Conservation (phyloP, 331 rosid species). For the Acacia pycnantha region DNA sequence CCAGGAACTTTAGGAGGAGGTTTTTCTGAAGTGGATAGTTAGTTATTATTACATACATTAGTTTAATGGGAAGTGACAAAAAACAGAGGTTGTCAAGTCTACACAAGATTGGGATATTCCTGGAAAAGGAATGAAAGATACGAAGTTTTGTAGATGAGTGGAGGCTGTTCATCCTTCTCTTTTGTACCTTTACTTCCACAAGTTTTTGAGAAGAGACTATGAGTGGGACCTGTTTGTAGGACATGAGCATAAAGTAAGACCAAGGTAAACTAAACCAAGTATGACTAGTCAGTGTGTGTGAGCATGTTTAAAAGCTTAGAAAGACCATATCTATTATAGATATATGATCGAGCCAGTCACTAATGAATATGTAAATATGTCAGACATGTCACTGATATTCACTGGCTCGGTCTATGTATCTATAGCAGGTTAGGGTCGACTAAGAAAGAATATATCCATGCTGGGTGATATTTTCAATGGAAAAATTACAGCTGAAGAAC, state of each 20-base stretch:
- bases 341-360: neutral
- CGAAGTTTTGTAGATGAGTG: slow-evolving; percentile 50
- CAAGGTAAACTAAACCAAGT: neutral
- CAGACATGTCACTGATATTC: neutral
- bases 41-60: slow-evolving; percentile 17
- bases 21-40: slow-evolving; percentile 43
- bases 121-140: slow-evolving; percentile 17
- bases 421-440: neutral
- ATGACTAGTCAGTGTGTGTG: neutral
- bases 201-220: neutral
- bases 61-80: slow-evolving; percentile 14
- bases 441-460: neutral
- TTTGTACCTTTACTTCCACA: slow-evolving; percentile 35
- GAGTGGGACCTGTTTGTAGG: neutral
- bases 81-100: slow-evolving; percentile 3
- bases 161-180: slow-evolving; percentile 42
- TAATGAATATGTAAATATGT: neutral
- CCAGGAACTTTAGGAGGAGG: slow-evolving; percentile 69
- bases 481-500: no score
- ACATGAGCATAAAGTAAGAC: neutral
- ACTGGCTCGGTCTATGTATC: neutral
- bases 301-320: neutral
- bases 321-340: neutral
- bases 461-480: neutral
- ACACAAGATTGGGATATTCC: slow-evolving; percentile 8